Percentiles rank a stretch among this genome's conserved stretches.
Conservation (phyloP, 164 flowering plant species). For the Macadamia integrifolia region DNA sequence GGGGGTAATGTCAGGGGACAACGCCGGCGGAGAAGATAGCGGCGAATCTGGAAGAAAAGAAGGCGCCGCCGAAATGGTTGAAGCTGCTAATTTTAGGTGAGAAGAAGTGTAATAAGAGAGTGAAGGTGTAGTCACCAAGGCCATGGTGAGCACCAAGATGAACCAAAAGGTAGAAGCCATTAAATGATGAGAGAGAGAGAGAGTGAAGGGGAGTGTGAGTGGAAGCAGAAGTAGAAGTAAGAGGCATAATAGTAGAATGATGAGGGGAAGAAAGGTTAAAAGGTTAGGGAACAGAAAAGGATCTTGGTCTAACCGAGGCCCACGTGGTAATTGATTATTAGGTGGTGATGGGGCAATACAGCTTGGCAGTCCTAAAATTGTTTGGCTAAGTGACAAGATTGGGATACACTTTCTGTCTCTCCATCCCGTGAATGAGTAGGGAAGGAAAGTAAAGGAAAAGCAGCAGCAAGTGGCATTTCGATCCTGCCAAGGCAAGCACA, state of each 20-base stretch:
- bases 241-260: slow-evolving; percentile 14
- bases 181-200: slow-evolving; percentile 23
- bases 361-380: slow-evolving; percentile 19
- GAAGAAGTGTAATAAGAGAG: slow-evolving; percentile 15
- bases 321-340: slow-evolving; percentile 22
- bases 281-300: not conserved
- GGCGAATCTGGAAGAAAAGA: slow-evolving; percentile 27
- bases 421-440: no score
- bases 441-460: no score
- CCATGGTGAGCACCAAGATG: slow-evolving; percentile 17
- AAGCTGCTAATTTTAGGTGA: slow-evolving; percentile 4
- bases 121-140: slow-evolving; percentile 18
- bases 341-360: slow-evolving; percentile 19
- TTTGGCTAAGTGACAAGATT: slow-evolving; percentile 18
- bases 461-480: no score
- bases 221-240: not conserved
- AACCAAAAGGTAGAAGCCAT: slow-evolving; percentile 36
- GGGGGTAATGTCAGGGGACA: slow-evolving; percentile 54
- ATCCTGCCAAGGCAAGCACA: no score
- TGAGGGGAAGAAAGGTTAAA: slow-evolving; percentile 10
- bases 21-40: slow-evolving; percentile 18
- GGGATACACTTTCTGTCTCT: not conserved
- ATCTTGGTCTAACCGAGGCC: slow-evolving; percentile 14
- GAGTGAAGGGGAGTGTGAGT: not conserved
- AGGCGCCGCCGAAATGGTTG: slow-evolving; percentile 33